A percentile compares a stretch with the other conserved stretches of the same genome.
These are phyloP conservation scores for Corinectria fuckeliana DNA, from an alignment of 2,329 filamentous ascomycete species.

Conservation along the genomic window DNA sequence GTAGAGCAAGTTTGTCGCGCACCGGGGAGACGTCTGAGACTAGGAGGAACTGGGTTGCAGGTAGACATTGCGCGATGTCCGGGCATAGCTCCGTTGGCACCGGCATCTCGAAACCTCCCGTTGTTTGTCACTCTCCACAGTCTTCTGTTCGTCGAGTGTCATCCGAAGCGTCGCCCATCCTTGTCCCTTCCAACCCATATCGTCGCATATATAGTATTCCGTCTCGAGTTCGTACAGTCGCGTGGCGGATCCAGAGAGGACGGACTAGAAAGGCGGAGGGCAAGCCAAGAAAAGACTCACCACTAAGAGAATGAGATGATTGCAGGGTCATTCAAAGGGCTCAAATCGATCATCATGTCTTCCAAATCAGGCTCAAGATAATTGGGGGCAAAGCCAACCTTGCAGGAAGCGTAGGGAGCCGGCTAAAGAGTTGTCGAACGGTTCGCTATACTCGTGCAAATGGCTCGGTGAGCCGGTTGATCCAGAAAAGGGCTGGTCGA, in stretches of 20 bases:
- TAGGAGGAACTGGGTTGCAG: background rate
- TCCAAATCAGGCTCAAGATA: conserved; percentile 34
- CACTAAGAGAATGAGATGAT: conserved; percentile 49
- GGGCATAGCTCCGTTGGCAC: background rate
- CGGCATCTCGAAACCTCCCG: background rate
- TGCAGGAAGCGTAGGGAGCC: conserved; percentile 28
- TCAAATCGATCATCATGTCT: conserved; percentile 53
- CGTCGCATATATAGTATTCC: background rate
- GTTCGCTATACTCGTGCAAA: conserved; percentile 17
- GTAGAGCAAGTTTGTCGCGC: background rate
- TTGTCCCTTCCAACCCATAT: background rate
- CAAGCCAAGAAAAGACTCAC: conserved; percentile 40
- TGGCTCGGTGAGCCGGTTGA: conserved; percentile 8
- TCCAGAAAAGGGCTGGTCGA: conserved; percentile 23
- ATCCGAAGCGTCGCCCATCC: background rate
- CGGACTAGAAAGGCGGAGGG: conserved; percentile 5
- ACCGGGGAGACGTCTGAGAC: background rate
- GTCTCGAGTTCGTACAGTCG: conserved; percentile 6
- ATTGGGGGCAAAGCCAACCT: conserved; percentile 33
- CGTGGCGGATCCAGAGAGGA: conserved; percentile 1
- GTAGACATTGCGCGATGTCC: background rate
- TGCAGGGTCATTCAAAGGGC: conserved; percentile 40
- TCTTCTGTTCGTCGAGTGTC: background rate
- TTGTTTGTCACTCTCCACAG: background rate
- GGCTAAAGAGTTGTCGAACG: conserved; percentile 14